phyloP scores from a whole-genome alignment of 495 filamentous ascomycete genomes.

The Podospora conica region DNA sequence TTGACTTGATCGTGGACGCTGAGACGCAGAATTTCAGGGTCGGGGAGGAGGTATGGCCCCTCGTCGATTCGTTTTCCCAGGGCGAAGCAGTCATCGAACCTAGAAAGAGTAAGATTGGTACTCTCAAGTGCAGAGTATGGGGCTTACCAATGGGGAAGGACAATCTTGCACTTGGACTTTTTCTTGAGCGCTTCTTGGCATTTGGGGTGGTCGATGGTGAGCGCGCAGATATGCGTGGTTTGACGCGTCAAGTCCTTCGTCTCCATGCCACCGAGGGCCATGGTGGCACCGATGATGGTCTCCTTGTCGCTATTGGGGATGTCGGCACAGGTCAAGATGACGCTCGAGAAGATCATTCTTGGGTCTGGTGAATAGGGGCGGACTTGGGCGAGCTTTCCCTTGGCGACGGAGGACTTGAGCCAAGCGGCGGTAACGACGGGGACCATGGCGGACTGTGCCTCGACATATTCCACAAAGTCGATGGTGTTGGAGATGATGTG shows the following conservation, averaged over 20 bases:
- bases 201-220: constrained; percentile 67
- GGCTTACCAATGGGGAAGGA: constrained; percentile 89
- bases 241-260: constrained; percentile 58
- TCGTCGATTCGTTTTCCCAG: constrained; percentile 85
- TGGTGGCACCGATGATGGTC: constrained; percentile 80
- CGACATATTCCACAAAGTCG: constrained; percentile 79
- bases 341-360: constrained; percentile 77
- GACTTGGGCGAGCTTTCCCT: constrained; percentile 64
- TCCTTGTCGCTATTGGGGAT: constrained; percentile 87
- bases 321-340: constrained; percentile 67
- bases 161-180: constrained; percentile 65
- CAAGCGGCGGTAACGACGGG: constrained; percentile 81
- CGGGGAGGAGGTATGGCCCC: constrained; percentile 75
- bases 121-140: background rate
- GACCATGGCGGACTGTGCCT: constrained; percentile 63
- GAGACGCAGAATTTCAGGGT: constrained; percentile 68
- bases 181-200: constrained; percentile 58
- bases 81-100: constrained; percentile 95
- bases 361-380: constrained; percentile 88
- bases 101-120: constrained; percentile 32
- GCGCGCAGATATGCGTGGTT: constrained; percentile 84
- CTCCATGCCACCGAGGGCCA: constrained; percentile 84
- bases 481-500: constrained; percentile 80
- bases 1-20: constrained; percentile 49
- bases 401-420: constrained; percentile 62